Percentiles rank a stretch among this genome's conserved stretches.
Conservation (phyloP, 257 asterid genomes). For the Salvia miltiorrhiza region DNA sequence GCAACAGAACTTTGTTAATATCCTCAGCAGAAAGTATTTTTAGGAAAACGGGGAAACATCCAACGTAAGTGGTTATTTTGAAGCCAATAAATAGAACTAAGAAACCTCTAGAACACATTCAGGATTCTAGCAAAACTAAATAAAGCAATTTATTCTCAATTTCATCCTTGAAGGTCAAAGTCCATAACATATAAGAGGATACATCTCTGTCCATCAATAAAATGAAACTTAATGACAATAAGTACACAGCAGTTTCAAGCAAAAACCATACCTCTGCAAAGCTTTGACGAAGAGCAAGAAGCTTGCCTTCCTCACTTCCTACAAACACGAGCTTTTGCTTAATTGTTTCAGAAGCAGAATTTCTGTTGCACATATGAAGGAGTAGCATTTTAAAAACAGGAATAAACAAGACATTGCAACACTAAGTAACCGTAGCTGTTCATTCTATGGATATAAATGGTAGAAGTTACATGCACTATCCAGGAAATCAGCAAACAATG, state of each 20-base stretch:
- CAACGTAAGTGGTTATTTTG: neutral
- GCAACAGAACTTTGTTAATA: neutral
- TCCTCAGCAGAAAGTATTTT: neutral
- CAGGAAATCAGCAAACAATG: neutral
- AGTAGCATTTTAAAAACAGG: neutral
- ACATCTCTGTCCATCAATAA: neutral
- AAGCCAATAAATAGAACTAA: neutral
- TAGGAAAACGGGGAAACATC: neutral
- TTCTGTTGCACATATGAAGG: conserved; percentile 41
- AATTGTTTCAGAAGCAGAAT: conserved; percentile 80
- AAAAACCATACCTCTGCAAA: conserved; percentile 63
- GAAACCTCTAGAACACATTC: neutral
- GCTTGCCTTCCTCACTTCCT: conserved; percentile 98
- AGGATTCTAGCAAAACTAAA: neutral
- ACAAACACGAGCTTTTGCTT: conserved; percentile 79
- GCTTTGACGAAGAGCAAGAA: conserved; percentile 86
- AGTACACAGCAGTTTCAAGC: neutral
- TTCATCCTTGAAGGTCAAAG: neutral
- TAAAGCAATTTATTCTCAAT: neutral
- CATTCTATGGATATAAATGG: neutral
- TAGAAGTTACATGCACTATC: neutral
- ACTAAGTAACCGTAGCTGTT: neutral
- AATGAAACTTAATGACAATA: neutral
- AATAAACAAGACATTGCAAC: conserved; percentile 10
- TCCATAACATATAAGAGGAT: neutral